phyloP scores from a whole-genome alignment of 305 asterid species.

The Fraxinus ornus region DNA sequence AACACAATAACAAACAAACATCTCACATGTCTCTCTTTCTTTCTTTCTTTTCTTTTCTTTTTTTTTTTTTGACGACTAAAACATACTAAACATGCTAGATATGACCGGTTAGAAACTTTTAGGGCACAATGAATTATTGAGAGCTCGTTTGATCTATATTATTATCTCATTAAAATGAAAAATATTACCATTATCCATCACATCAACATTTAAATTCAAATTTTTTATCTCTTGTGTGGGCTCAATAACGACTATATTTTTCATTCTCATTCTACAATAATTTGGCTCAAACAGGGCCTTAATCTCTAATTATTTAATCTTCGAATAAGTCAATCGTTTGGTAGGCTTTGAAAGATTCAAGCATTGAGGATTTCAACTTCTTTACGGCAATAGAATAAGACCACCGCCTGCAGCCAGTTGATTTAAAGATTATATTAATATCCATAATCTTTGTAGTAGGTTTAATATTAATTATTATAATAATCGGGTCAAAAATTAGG shows the following conservation, averaged over 20 bases:
- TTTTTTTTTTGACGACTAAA: not conserved
- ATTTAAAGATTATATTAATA: constrained; percentile 4
- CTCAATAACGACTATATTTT: too few relatives aligned
- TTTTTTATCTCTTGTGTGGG: too few relatives aligned
- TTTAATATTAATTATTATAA: constrained; percentile 19
- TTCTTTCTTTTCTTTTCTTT: too few relatives aligned
- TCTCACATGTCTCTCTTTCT: not conserved
- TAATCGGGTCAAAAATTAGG: constrained; percentile 34
- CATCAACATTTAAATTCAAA: too few relatives aligned
- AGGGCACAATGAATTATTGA: not conserved
- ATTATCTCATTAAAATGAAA: too few relatives aligned
- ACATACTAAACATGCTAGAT: not conserved
- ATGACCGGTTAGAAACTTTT: not conserved
- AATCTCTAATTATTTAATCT: too few relatives aligned
- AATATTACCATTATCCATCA: too few relatives aligned
- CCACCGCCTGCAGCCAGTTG: not conserved
- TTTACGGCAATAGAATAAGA: constrained; percentile 14
- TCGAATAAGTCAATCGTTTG: not conserved
- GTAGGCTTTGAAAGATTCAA: constrained; percentile 41
- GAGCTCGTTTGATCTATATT: not conserved
- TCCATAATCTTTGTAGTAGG: constrained; percentile 4
- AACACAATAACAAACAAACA: not conserved
- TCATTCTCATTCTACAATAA: too few relatives aligned
- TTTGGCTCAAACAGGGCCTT: too few relatives aligned
- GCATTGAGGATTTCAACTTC: constrained; percentile 22